These are phyloP conservation scores for Leptographium lundbergii DNA, from an alignment of 2,329 filamentous ascomycete genomes.

Conservation along the genomic window DNA sequence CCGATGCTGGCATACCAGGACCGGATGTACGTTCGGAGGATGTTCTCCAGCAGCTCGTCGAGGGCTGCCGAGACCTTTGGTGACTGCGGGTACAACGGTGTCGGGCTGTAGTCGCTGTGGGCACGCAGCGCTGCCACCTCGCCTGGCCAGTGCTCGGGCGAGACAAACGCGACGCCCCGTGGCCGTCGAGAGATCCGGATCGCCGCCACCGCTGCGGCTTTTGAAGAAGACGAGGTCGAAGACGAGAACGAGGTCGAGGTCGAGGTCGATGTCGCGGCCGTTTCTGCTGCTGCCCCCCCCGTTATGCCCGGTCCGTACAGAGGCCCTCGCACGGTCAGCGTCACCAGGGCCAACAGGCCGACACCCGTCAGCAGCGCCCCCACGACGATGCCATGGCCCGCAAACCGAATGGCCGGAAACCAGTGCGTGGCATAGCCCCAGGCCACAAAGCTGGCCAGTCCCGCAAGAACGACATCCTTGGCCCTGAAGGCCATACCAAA, in stretches of 20 bases:
- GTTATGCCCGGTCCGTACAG: background rate
- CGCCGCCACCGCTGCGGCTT: background rate
- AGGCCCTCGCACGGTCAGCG: conserved; percentile 18
- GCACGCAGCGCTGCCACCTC: conserved; percentile 56
- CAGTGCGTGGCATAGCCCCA: conserved; percentile 81
- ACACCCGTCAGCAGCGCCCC: conserved; percentile 48
- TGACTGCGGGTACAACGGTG: conserved; percentile 63
- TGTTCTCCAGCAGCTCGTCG: conserved; percentile 63
- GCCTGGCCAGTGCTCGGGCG: conserved; percentile 50
- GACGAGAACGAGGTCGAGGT: conserved; percentile 38
- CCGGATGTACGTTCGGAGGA: conserved; percentile 72
- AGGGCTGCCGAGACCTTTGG: conserved; percentile 67
- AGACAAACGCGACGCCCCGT: conserved; percentile 38
- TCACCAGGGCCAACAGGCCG: conserved; percentile 43
- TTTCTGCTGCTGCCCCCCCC: background rate
- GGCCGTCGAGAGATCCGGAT: background rate
- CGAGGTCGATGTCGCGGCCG: background rate
- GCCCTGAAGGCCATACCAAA: conserved; percentile 54
- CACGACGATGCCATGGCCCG: conserved; percentile 68
- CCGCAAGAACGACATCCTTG: conserved; percentile 58
- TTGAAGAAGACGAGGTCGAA: conserved; percentile 32
- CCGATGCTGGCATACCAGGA: conserved; percentile 88
- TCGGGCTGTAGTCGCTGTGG: conserved; percentile 53
- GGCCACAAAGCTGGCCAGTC: conserved; percentile 61
- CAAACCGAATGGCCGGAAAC: conserved; percentile 71